Percentiles rank a stretch among this genome's conserved stretches.
Evolutionary conservation across 2,329 filamentous ascomycete genomes (phyloP).

Genomic region (Pseudocercospora eumusae): DNA sequence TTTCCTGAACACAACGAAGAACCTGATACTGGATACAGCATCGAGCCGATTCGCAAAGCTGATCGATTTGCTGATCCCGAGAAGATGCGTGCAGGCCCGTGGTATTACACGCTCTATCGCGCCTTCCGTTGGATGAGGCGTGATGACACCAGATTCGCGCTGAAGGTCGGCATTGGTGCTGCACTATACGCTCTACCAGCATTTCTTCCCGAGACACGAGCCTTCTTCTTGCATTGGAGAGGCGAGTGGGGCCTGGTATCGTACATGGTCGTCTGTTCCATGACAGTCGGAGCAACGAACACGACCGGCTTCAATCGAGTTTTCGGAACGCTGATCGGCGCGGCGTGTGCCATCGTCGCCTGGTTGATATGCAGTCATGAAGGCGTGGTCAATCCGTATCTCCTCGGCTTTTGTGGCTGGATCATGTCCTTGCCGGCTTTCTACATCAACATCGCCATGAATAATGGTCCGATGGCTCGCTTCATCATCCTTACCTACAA

Average conservation of each 20-base stretch:
- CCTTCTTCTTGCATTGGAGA: constrained; percentile 81
- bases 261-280: constrained; percentile 97
- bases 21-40: constrained; percentile 27
- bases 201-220: constrained; percentile 76
- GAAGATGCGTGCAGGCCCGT: constrained; percentile 32
- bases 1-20: constrained; percentile 34
- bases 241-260: constrained; percentile 96
- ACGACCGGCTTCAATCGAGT: constrained; percentile 87
- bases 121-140: constrained; percentile 59
- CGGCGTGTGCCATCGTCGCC: constrained; percentile 69
- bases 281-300: constrained; percentile 95
- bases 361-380: constrained; percentile 67
- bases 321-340: constrained; percentile 80
- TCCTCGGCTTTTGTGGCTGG: constrained; percentile 80
- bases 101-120: constrained; percentile 56
- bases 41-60: constrained; percentile 36
- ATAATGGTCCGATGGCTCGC: constrained; percentile 84
- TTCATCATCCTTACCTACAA: constrained; percentile 97
- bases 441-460: constrained; percentile 81
- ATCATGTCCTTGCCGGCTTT: constrained; percentile 70
- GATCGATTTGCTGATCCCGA: constrained; percentile 36
- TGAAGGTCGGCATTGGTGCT: constrained; percentile 91
- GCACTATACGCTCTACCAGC: constrained; percentile 85
- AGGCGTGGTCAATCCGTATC: constrained; percentile 66
- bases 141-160: constrained; percentile 74